Conservation (phyloP, 306 rosid genomes). For the Argentina anserina region DNA sequence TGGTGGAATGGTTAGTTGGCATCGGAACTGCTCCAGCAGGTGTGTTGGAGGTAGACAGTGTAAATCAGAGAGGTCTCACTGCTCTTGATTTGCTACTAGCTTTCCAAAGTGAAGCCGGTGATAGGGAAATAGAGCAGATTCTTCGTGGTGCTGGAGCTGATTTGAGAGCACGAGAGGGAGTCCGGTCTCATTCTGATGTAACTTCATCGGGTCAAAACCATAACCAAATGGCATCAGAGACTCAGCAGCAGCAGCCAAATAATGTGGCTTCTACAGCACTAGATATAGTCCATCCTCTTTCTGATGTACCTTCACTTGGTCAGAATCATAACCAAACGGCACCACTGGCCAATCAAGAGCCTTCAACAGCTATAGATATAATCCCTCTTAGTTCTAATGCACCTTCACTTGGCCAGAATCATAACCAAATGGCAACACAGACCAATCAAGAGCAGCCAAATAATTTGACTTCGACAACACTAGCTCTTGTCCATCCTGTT, state of each 20-base stretch:
- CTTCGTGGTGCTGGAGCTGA: slow-evolving; percentile 20
- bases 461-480: not conserved
- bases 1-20: slow-evolving; percentile 22
- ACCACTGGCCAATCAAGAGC: not conserved
- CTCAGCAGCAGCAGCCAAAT: not conserved
- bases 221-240: not conserved
- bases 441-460: not conserved
- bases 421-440: not conserved
- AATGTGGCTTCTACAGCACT: not conserved
- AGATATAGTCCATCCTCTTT: not conserved
- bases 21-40: not conserved
- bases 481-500: not conserved
- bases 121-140: slow-evolving; percentile 25
- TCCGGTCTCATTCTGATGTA: not conserved
- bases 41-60: slow-evolving; percentile 1
- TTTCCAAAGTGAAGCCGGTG: slow-evolving; percentile 32
- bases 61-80: slow-evolving; percentile 17
- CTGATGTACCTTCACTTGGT: not conserved
- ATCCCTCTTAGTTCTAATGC: not conserved
- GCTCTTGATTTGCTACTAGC: slow-evolving; percentile 26
- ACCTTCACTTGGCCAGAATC: not conserved
- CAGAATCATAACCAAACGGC: not conserved
- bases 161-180: not conserved
- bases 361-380: not conserved
- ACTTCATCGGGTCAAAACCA: not conserved